Percentiles rank a stretch among this genome's conserved stretches.
These are phyloP conservation scores for Boechera retrofracta DNA, from an alignment of 345 rosid genomes.

Conservation along the genomic window DNA sequence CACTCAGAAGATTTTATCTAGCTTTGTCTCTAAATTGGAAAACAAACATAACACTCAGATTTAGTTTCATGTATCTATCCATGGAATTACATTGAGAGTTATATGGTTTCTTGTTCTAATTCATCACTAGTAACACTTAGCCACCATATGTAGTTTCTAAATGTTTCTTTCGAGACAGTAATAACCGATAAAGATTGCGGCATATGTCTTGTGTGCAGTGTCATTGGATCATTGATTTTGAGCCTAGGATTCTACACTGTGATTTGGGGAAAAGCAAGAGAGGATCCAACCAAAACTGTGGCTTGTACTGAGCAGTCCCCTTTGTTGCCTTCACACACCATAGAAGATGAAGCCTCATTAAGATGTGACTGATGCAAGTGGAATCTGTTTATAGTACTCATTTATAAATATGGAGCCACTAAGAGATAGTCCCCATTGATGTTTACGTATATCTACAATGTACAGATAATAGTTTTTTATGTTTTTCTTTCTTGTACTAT, in stretches of 20 bases:
- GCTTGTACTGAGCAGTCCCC: slow-evolving; percentile 31
- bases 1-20: neutral
- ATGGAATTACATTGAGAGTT: slow-evolving; percentile 7
- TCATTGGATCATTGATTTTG: slow-evolving; percentile 46
- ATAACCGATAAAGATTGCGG: neutral
- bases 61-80: neutral
- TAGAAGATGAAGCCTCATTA: slow-evolving; percentile 30
- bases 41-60: neutral
- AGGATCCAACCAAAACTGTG: slow-evolving; percentile 21
- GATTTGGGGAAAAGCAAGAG: slow-evolving; percentile 54
- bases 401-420: neutral
- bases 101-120: slow-evolving; percentile 1
- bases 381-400: neutral
- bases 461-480: neutral
- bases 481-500: neutral
- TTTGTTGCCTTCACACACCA: slow-evolving; percentile 17
- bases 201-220: slow-evolving; percentile 33
- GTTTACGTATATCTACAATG: neutral
- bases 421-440: slow-evolving; percentile 1
- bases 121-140: neutral
- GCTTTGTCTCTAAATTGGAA: neutral
- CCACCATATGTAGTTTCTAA: neutral
- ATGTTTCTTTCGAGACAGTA: neutral
- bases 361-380: slow-evolving; percentile 32
- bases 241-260: slow-evolving; percentile 43